These are phyloP conservation scores for Fraxinus nigra DNA, from an alignment of 305 asterid species.

Conservation along the genomic window DNA sequence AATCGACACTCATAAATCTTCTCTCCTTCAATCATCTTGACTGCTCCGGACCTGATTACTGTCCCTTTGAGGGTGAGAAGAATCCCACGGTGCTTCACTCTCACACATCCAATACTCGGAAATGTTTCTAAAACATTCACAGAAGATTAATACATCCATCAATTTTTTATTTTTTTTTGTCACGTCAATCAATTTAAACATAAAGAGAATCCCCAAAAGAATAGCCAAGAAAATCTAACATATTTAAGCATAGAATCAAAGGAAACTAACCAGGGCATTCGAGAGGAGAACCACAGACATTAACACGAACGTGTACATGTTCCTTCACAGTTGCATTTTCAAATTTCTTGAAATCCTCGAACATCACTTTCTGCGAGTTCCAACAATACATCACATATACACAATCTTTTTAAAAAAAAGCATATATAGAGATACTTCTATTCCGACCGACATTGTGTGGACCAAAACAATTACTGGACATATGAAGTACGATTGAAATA, in stretches of 20 bases:
- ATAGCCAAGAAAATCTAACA: constrained; percentile 4
- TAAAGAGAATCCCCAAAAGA: neutral
- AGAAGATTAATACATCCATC: constrained; percentile 11
- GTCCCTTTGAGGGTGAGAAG: constrained; percentile 96
- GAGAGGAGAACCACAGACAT: constrained; percentile 87
- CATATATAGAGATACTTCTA: neutral
- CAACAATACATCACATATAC: constrained; percentile 18
- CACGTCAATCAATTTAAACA: constrained; percentile 11
- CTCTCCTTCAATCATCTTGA: constrained; percentile 97
- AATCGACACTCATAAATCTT: constrained; percentile 74
- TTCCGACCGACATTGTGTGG: neutral
- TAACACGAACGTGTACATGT: constrained; percentile 68
- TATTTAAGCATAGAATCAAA: constrained; percentile 10
- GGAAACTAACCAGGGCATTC: constrained; percentile 75
- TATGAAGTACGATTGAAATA: constrained; percentile 5
- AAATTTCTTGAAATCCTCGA: constrained; percentile 49
- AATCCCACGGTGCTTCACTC: constrained; percentile 89
- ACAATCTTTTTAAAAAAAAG: neutral
- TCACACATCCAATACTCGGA: constrained; percentile 89
- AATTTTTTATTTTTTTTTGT: neutral
- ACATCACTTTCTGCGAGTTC: constrained; percentile 56
- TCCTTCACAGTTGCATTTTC: constrained; percentile 71
- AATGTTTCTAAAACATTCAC: constrained; percentile 57
- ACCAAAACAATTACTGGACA: constrained; percentile 2
- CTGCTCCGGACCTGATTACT: constrained; percentile 88